A percentile compares a stretch with the other conserved stretches of the same genome.
phyloP scores from a whole-genome alignment of 2,329 filamentous ascomycete genomes.

The Stenocarpella maydis region DNA sequence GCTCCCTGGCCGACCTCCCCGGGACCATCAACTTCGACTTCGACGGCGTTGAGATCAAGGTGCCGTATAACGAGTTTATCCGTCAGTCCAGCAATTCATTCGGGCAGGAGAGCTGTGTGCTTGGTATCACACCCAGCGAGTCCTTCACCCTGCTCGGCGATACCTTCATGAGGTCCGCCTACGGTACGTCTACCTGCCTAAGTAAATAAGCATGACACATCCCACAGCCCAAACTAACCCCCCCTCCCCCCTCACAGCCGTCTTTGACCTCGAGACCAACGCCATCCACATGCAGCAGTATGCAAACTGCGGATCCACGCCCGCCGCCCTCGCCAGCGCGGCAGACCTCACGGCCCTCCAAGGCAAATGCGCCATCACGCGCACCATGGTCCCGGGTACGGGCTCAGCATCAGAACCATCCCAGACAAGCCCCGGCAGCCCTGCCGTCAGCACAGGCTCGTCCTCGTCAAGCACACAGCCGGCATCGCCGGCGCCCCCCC shows the following conservation, averaged over 20 bases:
- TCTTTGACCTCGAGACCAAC: constrained; percentile 61
- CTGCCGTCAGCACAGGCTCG: background rate
- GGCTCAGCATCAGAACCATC: constrained; percentile 3
- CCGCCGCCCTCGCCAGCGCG: constrained; percentile 48
- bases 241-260: constrained; percentile 44
- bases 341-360: constrained; percentile 41
- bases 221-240: background rate
- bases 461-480: background rate
- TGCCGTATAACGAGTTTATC: constrained; percentile 60
- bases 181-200: constrained; percentile 48
- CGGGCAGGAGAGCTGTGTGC: constrained; percentile 50
- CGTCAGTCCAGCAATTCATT: constrained; percentile 44
- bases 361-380: constrained; percentile 38
- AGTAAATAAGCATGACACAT: accelerated
- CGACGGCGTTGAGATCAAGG: constrained; percentile 54
- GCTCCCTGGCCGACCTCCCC: constrained; percentile 48
- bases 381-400: constrained; percentile 10
- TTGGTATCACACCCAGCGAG: constrained; percentile 58
- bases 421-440: background rate
- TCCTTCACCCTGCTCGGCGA: constrained; percentile 64
- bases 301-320: constrained; percentile 57
- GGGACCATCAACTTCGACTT: constrained; percentile 61
- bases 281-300: constrained; percentile 60
- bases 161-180: constrained; percentile 64
- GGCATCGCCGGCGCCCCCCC: background rate